Evolutionary conservation across 352 stramenopile species (phyloP), one percentile per base, ranked within the genome.

Genomic region (Phytophthora nicotianae): DNA sequence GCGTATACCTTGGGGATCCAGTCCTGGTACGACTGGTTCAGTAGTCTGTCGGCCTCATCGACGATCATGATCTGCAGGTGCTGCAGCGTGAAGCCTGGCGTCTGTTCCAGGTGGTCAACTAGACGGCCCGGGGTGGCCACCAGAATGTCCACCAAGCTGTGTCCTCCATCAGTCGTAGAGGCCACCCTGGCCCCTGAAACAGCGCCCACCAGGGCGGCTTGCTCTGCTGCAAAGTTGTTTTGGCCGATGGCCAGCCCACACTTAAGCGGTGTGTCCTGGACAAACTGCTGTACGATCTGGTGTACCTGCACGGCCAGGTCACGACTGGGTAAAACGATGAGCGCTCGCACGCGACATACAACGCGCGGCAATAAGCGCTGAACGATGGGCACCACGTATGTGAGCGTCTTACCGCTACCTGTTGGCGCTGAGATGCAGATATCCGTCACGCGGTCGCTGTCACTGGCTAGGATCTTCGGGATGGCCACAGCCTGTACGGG

Each of bases 11-110:
- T 94, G 11, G 81, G 66, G 45, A 99, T 97, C 96, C 96, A 99
- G 77, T 98, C 95, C 66, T 99, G 95, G 75, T 99, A 99, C 50
- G 86, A 93, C 78, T 99, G 95, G 65, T 96, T 98, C 50, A 99
- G 67, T 48, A 99, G 78, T 17, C 96, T 80, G 74, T 99, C 97
- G 0, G 96, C 97, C 78, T 99, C 97, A 61, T 99, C 97, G 26
- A 99, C 88, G 2, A 99, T 93, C 40, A 99, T 82, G 65, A 98
- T 98, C 69, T 95, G 80, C 48, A 99, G 74, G 70, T 99, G 96
- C 64, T 99, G 92, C 56, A 99, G 74, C 48, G 95, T 99, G 62
- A 99, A 99, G 33, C 96, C 97, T n/a, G 88, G 91, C 17, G 97
- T 99, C 62, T 97, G 88, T 65, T 98, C 90, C 24, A 99, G 68